Conservation (phyloP, 1,139 yeast genomes). For the Yamadazyma kanchanaburiensis region DNA sequence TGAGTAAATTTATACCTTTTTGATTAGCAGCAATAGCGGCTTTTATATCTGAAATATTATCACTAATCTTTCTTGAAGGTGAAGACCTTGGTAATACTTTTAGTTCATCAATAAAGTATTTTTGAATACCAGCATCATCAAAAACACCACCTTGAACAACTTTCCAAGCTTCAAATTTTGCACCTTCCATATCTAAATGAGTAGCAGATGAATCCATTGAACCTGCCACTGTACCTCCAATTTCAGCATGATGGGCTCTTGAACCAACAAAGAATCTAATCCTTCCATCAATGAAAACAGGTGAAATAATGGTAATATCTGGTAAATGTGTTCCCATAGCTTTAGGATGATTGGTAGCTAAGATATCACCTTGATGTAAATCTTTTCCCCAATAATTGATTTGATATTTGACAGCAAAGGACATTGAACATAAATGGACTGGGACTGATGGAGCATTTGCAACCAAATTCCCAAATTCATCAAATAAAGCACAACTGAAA, state of each 20-base stretch:
- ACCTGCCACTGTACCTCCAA: conserved; percentile 66
- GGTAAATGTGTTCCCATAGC: conserved; percentile 21
- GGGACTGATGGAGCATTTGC: conserved; percentile 22
- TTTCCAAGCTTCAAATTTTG: conserved; percentile 53
- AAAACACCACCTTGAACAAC: conserved; percentile 52
- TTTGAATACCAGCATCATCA: conserved; percentile 48
- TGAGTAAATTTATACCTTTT: conserved; percentile 54
- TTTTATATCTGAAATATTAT: conserved; percentile 59
- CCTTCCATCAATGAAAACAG: conserved; percentile 23
- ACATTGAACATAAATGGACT: conserved; percentile 21
- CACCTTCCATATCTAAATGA: conserved; percentile 62
- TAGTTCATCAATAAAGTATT: conserved; percentile 46
- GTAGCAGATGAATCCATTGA: conserved; percentile 64
- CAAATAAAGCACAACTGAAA: conserved; percentile 28
- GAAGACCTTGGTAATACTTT: conserved; percentile 57
- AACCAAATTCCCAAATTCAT: conserved; percentile 16
- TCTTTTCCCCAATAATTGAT: conserved; percentile 15
- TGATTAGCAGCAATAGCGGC: conserved; percentile 70
- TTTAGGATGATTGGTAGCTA: conserved; percentile 18
- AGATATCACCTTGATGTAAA: conserved; percentile 17
- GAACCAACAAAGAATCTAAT: conserved; percentile 61
- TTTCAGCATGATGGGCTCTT: conserved; percentile 68
- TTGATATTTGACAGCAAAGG: conserved; percentile 17
- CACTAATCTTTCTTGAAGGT: conserved; percentile 57
- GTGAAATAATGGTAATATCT: conserved; percentile 19